Percentiles rank a stretch among this genome's conserved stretches.
Evolutionary conservation across 2,329 filamentous ascomycete genomes (phyloP).

Genomic region (Didymellaceae sp.): DNA sequence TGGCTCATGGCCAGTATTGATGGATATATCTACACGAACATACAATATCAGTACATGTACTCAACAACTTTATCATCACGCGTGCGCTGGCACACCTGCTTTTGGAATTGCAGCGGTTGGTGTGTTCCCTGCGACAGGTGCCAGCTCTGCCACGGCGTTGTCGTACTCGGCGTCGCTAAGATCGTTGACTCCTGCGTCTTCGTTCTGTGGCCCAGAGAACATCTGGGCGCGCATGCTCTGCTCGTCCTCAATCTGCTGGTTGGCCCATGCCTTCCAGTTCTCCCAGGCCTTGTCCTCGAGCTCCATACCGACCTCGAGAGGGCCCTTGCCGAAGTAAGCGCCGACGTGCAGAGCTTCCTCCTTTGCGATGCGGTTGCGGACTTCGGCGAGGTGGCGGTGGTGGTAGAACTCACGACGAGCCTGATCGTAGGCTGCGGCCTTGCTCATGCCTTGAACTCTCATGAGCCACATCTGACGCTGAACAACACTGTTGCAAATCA

Average conservation of each 20-base stretch:
- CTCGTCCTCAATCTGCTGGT: conserved; percentile 57
- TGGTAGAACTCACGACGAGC: conserved; percentile 91
- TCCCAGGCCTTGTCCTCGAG: conserved; percentile 83
- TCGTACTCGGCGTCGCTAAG: conserved; percentile 36
- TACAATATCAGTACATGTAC: conserved; percentile 20
- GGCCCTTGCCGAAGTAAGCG: conserved; percentile 83
- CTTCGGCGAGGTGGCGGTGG: conserved; percentile 79
- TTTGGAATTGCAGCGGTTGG: conserved; percentile 43
- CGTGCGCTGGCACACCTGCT: conserved; percentile 48
- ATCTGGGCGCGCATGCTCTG: conserved; percentile 55
- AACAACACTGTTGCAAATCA: conserved; percentile 70
- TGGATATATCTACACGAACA: conserved; percentile 20
- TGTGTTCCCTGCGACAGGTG: conserved; percentile 22
- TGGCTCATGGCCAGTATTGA: background rate
- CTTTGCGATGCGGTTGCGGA: conserved; percentile 79
- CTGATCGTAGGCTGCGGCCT: conserved; percentile 78
- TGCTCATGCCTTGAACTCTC: conserved; percentile 59
- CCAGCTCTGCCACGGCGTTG: conserved; percentile 45
- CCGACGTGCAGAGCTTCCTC: conserved; percentile 89
- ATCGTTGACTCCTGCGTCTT: conserved; percentile 27
- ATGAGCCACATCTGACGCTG: conserved; percentile 91
- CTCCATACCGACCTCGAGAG: conserved; percentile 77
- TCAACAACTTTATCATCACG: conserved; percentile 19
- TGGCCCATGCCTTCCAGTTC: conserved; percentile 83
- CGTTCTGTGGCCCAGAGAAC: conserved; percentile 44